phyloP scores from a whole-genome alignment of 352 stramenopile genomes.

The Hyaloperonospora arabidopsidis region DNA sequence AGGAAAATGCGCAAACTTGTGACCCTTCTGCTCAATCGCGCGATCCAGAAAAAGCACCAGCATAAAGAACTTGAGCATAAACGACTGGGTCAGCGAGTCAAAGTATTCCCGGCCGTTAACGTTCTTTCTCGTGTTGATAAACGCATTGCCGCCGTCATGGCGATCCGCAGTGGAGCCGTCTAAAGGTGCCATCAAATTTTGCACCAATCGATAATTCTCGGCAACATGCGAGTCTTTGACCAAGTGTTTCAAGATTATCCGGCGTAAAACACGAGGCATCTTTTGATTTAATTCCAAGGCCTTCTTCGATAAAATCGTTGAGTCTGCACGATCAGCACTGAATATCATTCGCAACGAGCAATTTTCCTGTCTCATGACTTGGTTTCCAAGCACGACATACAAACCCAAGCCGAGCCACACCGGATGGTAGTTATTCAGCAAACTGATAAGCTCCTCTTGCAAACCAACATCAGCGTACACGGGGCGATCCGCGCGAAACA shows the following conservation, averaged over 20 bases:
- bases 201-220: constrained; percentile 54
- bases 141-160: constrained; percentile 34
- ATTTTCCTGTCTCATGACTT: constrained; percentile 48
- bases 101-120: constrained; percentile 76
- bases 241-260: constrained; percentile 59
- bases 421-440: constrained; percentile 89
- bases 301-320: constrained; percentile 16
- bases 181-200: constrained; percentile 58
- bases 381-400: constrained; percentile 74
- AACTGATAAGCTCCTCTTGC: constrained; percentile 69
- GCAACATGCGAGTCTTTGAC: constrained; percentile 58
- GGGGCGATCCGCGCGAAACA: constrained; percentile 79
- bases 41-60: constrained; percentile 90
- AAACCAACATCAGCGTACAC: constrained; percentile 88
- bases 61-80: constrained; percentile 88
- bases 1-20: constrained; percentile 76
- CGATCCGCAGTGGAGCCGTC: constrained; percentile 42
- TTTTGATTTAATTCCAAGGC: constrained; percentile 17
- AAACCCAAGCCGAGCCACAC: constrained; percentile 88
- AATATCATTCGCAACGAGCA: constrained; percentile 53
- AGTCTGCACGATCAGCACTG: constrained; percentile 16
- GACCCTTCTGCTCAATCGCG: constrained; percentile 59
- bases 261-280: constrained; percentile 49
- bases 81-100: constrained; percentile 77
- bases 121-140: constrained; percentile 56